phyloP scores from a whole-genome alignment of 1,139 yeast genomes.

The Geotrichum klebahnii region DNA sequence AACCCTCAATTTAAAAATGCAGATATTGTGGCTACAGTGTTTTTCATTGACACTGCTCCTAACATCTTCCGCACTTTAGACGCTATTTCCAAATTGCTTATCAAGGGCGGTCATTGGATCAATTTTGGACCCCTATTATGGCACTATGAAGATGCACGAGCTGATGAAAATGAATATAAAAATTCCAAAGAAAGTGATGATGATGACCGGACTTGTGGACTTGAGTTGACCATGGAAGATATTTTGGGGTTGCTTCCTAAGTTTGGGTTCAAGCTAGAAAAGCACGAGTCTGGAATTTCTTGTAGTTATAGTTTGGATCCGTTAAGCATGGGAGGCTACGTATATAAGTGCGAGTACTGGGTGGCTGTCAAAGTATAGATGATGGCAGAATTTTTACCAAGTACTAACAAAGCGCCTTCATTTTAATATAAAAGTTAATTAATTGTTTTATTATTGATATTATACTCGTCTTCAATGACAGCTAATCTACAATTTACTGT shows the following conservation, averaged over 20 bases:
- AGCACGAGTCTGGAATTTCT: conserved; percentile 46
- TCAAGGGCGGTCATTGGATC: conserved; percentile 64
- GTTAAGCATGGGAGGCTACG: conserved; percentile 53
- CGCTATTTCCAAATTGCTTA: conserved; percentile 52
- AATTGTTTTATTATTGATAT: neutral
- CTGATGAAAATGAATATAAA: neutral
- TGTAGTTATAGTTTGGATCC: conserved; percentile 57
- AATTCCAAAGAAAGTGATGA: conserved; percentile 28
- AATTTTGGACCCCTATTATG: conserved; percentile 83
- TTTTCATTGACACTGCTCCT: conserved; percentile 75
- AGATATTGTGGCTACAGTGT: conserved; percentile 63
- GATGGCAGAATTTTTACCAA: conserved; percentile 4
- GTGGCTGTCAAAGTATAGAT: conserved; percentile 42
- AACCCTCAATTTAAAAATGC: conserved; percentile 40
- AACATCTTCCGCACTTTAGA: conserved; percentile 67
- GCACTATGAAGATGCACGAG: conserved; percentile 59
- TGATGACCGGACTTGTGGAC: conserved; percentile 45
- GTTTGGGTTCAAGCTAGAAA: conserved; percentile 53
- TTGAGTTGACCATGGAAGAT: conserved; percentile 64
- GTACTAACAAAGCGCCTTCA: too few relatives aligned
- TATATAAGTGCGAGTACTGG: conserved; percentile 71
- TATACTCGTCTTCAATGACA: neutral
- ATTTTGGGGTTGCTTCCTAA: conserved; percentile 47
- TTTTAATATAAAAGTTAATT: neutral
- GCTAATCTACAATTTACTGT: conserved; percentile 5